These are phyloP conservation scores for Tothia fuscella DNA, from an alignment of 2,329 filamentous ascomycete species.

Conservation along the genomic window DNA sequence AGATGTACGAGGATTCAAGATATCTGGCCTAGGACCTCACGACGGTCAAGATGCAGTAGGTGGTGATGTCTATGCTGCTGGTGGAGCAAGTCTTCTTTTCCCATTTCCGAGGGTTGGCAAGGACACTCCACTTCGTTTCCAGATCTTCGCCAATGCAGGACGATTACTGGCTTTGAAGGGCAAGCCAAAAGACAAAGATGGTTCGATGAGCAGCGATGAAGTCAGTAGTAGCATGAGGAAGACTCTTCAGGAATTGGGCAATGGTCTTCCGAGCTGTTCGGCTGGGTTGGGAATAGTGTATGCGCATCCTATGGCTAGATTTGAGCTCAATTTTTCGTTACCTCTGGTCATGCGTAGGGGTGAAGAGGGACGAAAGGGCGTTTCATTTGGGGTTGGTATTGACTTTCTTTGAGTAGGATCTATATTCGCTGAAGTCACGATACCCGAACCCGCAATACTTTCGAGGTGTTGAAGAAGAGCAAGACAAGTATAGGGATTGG, in stretches of 20 bases:
- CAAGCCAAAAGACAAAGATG: conserved; percentile 31
- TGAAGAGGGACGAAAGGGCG: conserved; percentile 78
- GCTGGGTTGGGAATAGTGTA: conserved; percentile 89
- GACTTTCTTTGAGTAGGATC: conserved; percentile 76
- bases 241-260: conserved; percentile 59
- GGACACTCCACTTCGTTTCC: conserved; percentile 74
- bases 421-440: too few species aligned
- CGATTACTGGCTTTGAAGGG: conserved; percentile 62
- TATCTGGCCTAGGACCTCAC: conserved; percentile 77
- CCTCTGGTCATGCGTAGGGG: conserved; percentile 71
- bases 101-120: conserved; percentile 72
- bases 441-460: too few species aligned
- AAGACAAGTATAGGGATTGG: too few species aligned
- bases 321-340: conserved; percentile 91
- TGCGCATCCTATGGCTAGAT: conserved; percentile 82
- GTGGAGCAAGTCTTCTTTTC: conserved; percentile 72
- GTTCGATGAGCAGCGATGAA: conserved; percentile 36
- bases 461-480: too few species aligned
- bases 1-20: conserved; percentile 85
- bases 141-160: conserved; percentile 85
- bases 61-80: conserved; percentile 84
- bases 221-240: conserved; percentile 44
- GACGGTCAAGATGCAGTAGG: conserved; percentile 79
- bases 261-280: conserved; percentile 66
- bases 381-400: conserved; percentile 93